phyloP scores from a whole-genome alignment of 2,329 filamentous ascomycete species.

The Aspergillus spinulosporus region DNA sequence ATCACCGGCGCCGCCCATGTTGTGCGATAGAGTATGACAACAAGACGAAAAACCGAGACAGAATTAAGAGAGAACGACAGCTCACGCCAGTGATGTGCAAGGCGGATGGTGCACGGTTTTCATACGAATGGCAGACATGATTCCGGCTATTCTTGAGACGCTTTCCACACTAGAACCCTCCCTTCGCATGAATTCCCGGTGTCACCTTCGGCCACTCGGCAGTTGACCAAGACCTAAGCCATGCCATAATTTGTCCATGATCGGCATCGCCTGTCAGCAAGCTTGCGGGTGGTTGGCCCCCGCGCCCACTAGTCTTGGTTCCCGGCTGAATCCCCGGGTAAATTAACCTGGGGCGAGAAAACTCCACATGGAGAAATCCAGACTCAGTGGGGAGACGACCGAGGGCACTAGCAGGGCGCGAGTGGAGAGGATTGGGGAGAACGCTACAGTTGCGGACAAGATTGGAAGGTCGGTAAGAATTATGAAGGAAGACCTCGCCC shows the following conservation, averaged over 20 bases:
- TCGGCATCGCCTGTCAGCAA: neutral
- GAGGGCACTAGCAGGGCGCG: neutral
- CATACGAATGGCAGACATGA: neutral
- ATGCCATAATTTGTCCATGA: conserved; percentile 1
- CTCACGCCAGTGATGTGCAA: neutral
- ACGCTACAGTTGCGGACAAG: neutral
- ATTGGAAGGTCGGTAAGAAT: neutral
- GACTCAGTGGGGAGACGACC: neutral
- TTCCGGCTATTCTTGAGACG: conserved; percentile 12
- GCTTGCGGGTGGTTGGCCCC: neutral
- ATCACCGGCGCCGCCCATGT: conserved; percentile 17
- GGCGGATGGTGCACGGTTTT: neutral
- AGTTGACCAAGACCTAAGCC: neutral
- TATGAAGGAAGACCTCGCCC: neutral
- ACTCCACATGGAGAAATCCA: neutral
- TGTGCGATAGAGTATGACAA: neutral
- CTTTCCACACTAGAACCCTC: conserved; percentile 1
- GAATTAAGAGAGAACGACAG: neutral
- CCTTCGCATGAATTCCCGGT: conserved; percentile 2
- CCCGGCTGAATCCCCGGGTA: conserved; percentile 11
- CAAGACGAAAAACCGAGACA: neutral
- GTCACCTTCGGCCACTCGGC: neutral
- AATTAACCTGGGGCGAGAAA: neutral
- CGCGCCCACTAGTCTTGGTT: neutral
- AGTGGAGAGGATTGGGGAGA: neutral